Evolutionary conservation across 371 early-diverging fungal genomes (phyloP).

Genomic region (Haplosporangium sp.): DNA sequence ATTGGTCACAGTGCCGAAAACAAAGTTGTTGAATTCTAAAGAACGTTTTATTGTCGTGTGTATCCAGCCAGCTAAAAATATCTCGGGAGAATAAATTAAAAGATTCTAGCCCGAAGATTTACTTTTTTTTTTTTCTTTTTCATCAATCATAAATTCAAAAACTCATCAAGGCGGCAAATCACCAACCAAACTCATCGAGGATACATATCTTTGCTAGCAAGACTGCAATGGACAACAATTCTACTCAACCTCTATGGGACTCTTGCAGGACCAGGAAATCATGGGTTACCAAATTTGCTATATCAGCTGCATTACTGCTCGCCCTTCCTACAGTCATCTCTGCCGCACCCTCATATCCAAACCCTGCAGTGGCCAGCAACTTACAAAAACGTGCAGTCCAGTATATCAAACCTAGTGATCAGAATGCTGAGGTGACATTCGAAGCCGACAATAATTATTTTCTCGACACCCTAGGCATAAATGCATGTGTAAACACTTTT

Average conservation of each 20-base stretch:
- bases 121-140: no score
- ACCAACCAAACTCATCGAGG: not conserved
- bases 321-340: slow-evolving; percentile 13
- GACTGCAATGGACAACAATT: not conserved
- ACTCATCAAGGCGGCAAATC: not conserved
- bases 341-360: slow-evolving; percentile 4
- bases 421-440: slow-evolving; percentile 16
- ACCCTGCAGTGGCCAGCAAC: not conserved
- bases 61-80: not conserved
- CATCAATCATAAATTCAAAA: no score
- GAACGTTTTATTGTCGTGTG: not conserved
- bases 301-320: slow-evolving; percentile 12
- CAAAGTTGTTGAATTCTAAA: not conserved
- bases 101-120: not conserved
- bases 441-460: slow-evolving; percentile 10
- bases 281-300: slow-evolving; percentile 16
- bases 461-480: slow-evolving; percentile 3
- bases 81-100: not conserved
- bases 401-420: slow-evolving; percentile 10
- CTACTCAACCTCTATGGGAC: not conserved
- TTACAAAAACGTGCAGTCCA: slow-evolving; percentile 22
- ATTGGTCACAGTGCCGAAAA: not conserved
- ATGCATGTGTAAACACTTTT: slow-evolving; percentile 16
- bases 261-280: slow-evolving; percentile 5
- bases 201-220: not conserved